Evolutionary conservation across 495 filamentous ascomycete species (phyloP), one percentile per base, ranked within the genome.

Genomic region (Bacidia rubella): DNA sequence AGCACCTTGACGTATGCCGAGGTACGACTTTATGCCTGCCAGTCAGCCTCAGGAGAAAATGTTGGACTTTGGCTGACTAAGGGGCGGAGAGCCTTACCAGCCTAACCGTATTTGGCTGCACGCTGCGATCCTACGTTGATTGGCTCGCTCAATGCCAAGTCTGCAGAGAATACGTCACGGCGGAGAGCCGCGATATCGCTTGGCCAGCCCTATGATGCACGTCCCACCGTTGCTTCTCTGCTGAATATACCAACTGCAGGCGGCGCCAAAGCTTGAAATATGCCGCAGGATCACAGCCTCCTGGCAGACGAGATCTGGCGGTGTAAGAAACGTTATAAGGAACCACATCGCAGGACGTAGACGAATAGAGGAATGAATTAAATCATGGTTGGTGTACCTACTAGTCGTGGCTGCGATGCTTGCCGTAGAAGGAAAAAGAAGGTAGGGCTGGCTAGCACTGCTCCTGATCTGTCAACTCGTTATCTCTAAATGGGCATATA

Each of bases 361-460:
- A 7, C 29, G 7, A 5, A 15, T 35, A 35, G 29, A 35, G 15
- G 29, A 35, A 35, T 15, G 65, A 57, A 23, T 74, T 5, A 35
- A 35, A 35, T 7, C 29, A 78, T 78, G 74, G 73, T 73, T 0
- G 74, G 74, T 5, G 73, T 76, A 12, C 71, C 70, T 10, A 66
- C 68, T 3, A 67, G 70, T 25, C 66, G 66, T 53, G 72, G 68
- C 22, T 78, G 74, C 52, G 69, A 75, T 25, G 67, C 59, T 5
- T 78, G 73, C 57, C 71, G 73, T 25, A 68, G 69, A 47, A 68
- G 70, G 51, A 78, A 75, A 65, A 76, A 78, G 61, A 75, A 75
- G 67, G 74, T 75, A 59, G 22, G 51, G 27, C 2, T 26, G 5
- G 10, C 22, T 22, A 0, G 9, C 0, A 35, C 1, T 44, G 41